Percentiles rank a stretch among this genome's conserved stretches.
phyloP scores from a whole-genome alignment of 1,284 basidiomycete species.

The Ustilago bromivora region DNA sequence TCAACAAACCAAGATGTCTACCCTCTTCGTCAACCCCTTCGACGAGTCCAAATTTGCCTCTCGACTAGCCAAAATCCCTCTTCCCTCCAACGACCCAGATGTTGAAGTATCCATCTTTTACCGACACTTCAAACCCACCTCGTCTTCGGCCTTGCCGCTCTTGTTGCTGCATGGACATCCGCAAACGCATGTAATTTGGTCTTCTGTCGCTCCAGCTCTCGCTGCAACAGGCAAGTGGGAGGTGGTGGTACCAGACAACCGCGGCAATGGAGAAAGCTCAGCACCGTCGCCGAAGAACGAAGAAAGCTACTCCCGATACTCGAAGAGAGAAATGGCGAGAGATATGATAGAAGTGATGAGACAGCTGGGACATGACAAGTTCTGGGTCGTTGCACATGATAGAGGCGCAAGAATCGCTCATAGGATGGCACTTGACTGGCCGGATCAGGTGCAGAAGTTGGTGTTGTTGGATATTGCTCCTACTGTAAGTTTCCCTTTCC shows the following conservation, averaged over 20 bases:
- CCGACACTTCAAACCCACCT: constrained; percentile 24
- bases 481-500: constrained; percentile 26
- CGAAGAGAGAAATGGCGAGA: constrained; percentile 70
- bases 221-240: constrained; percentile 62
- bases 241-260: constrained; percentile 68
- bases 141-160: constrained; percentile 28
- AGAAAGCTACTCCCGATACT: constrained; percentile 54
- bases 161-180: constrained; percentile 71
- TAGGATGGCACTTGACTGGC: constrained; percentile 69
- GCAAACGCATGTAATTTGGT: constrained; percentile 70
- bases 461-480: constrained; percentile 68
- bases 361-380: constrained; percentile 61
- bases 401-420: constrained; percentile 71
- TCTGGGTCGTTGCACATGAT: constrained; percentile 70
- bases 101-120: constrained; percentile 35
- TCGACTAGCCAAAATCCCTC: neutral
- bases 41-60: constrained; percentile 17
- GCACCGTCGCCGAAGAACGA: constrained; percentile 50
- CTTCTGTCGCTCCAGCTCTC: constrained; percentile 64
- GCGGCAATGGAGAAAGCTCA: constrained; percentile 62
- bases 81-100: constrained; percentile 22
- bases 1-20: constrained; percentile 1
- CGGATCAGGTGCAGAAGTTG: constrained; percentile 63
- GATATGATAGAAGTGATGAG: constrained; percentile 70
- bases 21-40: constrained; percentile 20